These are phyloP conservation scores for Colletotrichum sublineola DNA, from an alignment of 2,329 filamentous ascomycete species.

Conservation along the genomic window DNA sequence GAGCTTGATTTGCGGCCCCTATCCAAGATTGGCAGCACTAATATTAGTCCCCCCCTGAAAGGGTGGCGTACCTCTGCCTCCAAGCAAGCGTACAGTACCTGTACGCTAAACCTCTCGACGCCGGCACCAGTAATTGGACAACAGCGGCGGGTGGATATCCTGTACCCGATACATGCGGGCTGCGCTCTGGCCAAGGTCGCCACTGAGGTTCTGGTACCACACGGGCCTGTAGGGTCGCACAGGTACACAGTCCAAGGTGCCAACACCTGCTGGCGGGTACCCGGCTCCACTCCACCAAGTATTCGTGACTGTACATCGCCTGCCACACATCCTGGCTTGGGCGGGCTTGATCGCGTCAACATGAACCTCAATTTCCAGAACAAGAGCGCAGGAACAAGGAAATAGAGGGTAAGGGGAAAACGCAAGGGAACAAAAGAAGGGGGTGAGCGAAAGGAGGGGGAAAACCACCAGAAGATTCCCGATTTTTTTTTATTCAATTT, in stretches of 20 bases:
- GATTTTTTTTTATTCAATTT: not conserved
- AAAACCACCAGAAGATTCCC: not conserved
- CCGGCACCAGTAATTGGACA: slow-evolving; percentile 9
- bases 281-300: slow-evolving; percentile 22
- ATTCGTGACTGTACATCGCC: slow-evolving; percentile 27
- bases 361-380: slow-evolving; percentile 41
- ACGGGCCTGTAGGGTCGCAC: no score
- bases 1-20: slow-evolving; percentile 42
- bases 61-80: slow-evolving; percentile 24
- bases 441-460: not conserved
- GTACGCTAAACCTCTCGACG: not conserved
- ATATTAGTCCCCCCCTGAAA: slow-evolving; percentile 43
- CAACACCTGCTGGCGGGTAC: slow-evolving; percentile 13
- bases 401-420: slow-evolving; percentile 6
- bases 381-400: slow-evolving; percentile 22
- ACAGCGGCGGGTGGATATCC: not conserved
- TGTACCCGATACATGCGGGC: slow-evolving; percentile 32
- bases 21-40: slow-evolving; percentile 41
- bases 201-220: no score
- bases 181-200: slow-evolving; percentile 21
- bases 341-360: slow-evolving; percentile 39
- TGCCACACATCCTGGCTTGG: slow-evolving; percentile 38
- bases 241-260: not conserved
- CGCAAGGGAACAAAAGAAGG: not conserved
- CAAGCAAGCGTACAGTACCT: not conserved